Base-by-base conservation (phyloP, 2,329 filamentous ascomycete species). In the Neonectria ditissima region DNA sequence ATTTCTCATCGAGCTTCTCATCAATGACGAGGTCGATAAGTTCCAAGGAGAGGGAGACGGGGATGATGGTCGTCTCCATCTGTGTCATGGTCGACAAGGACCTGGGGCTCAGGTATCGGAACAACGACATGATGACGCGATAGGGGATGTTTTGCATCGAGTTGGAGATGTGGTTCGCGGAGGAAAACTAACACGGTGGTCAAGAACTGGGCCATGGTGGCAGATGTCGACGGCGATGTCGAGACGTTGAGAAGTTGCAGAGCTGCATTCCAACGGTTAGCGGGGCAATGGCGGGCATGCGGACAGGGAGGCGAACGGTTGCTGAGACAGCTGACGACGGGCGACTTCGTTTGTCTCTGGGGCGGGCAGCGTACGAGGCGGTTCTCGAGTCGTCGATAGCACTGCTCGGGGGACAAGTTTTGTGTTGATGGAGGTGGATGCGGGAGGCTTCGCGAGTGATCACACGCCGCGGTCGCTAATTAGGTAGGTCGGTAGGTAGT, bases 251-350 rank as follows among this genome's bases (percentile, higher is more conserved):
- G 20, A 37, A 60, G 60, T 60, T 51, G 56, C 43, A 53, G 56
- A 66, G 59, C 70, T 76, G 67, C 78, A 80, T 80, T 80, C 79
- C 79, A 78, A 63, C 58, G 66, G 79, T 81, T 79, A 81, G 79
- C 79, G 76, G 76, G 78, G 78, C 76, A 78, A 80, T 79, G 53
- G 26, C 51, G 67, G 59, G 51, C 55, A 61, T 62, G 50, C 48
- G 48, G 52, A 51, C 9, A 43, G 14, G 26, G 57, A 52, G 61
- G 65, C 71, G 30, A 66, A 66, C 68, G 44, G 62, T 58, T 45
- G 63, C 52, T 63, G 55, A 69, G 70, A 69, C 67, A 63, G 34
- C 54, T 37, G 52, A 26, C 52, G 59, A 52, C 24, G 45, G 22
- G 50, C 24, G 30, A n/a, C 62, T 32, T 47, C 55, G 24, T 32